These are phyloP conservation scores for Backusella tuberculispora DNA, from an alignment of 192 early-diverging fungal species.

Conservation along the genomic window DNA sequence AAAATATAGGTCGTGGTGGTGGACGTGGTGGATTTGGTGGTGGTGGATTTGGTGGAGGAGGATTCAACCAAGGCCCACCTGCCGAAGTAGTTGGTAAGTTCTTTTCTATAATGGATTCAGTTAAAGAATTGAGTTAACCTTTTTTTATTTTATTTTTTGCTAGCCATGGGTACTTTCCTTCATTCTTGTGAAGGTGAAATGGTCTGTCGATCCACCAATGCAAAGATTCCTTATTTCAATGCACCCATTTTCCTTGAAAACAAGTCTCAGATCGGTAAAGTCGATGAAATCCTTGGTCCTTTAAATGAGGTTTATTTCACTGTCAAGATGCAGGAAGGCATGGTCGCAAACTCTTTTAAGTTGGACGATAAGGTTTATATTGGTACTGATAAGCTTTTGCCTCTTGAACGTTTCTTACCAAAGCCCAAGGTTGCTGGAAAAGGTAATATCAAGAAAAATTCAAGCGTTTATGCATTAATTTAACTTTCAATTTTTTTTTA, in stretches of 20 bases:
- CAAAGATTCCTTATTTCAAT: slow-evolving; percentile 98
- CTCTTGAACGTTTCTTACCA: slow-evolving; percentile 95
- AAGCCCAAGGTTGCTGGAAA: slow-evolving; percentile 78
- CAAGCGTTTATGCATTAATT: not conserved
- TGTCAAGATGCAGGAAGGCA: slow-evolving; percentile 93
- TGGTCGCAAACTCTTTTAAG: slow-evolving; percentile 93
- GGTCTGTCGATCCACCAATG: slow-evolving; percentile 89
- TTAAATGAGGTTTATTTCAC: slow-evolving; percentile 98
- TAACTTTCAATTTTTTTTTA: slow-evolving; percentile 10
- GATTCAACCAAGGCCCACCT: slow-evolving; percentile 37
- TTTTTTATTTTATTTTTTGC: not conserved
- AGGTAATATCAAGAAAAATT: slow-evolving; percentile 45
- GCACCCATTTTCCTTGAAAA: slow-evolving; percentile 98
- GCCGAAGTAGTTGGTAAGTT: slow-evolving; percentile 45
- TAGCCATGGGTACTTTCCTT: slow-evolving; percentile 88
- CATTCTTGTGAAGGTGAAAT: slow-evolving; percentile 98
- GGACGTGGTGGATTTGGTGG: slow-evolving; percentile 26
- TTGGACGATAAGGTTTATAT: slow-evolving; percentile 90
- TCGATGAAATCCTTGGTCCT: slow-evolving; percentile 98
- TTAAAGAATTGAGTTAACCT: not conserved
- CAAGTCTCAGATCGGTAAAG: slow-evolving; percentile 98
- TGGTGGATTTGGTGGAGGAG: slow-evolving; percentile 24
- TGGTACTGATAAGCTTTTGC: slow-evolving; percentile 90
- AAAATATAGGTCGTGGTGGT: slow-evolving; percentile 21
- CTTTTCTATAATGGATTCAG: not conserved